These are phyloP conservation scores for Botrytis paeoniae DNA, from an alignment of 2,329 filamentous ascomycete species.

Conservation along the genomic window DNA sequence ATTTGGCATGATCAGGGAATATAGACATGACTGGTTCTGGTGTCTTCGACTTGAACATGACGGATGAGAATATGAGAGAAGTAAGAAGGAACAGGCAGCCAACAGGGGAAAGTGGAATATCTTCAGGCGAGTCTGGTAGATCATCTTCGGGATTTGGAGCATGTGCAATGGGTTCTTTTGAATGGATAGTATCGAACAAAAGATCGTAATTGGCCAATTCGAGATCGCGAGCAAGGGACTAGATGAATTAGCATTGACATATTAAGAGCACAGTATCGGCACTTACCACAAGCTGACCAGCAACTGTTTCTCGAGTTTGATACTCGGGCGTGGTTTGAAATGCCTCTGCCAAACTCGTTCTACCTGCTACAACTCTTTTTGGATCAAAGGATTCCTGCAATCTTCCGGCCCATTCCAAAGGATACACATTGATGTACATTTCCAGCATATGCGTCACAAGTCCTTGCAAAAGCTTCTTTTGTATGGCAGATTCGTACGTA, in stretches of 20 bases:
- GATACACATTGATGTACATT: conserved; percentile 63
- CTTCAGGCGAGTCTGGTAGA: conserved; percentile 46
- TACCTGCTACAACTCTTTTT: conserved; percentile 58
- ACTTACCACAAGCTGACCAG: conserved; percentile 69
- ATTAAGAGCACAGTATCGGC: conserved; percentile 15
- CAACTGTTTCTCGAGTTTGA: conserved; percentile 59
- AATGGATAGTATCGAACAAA: conserved; percentile 46
- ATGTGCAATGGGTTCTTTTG: conserved; percentile 40
- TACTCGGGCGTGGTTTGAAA: conserved; percentile 63
- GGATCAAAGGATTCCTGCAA: conserved; percentile 68
- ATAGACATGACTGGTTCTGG: conserved; percentile 53
- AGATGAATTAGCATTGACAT: conserved; percentile 16
- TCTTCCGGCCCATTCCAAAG: conserved; percentile 59
- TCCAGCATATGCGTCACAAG: conserved; percentile 78
- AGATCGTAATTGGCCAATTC: conserved; percentile 48
- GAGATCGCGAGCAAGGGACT: conserved; percentile 54
- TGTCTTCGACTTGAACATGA: conserved; percentile 57
- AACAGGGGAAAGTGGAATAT: conserved; percentile 56
- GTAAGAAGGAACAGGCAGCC: conserved; percentile 58
- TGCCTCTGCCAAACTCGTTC: conserved; percentile 58
- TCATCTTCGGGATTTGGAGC: conserved; percentile 46
- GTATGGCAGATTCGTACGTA: conserved; percentile 58
- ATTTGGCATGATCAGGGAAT: conserved; percentile 57
- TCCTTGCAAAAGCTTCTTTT: conserved; percentile 64
- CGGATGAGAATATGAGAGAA: conserved; percentile 61